phyloP scores from a whole-genome alignment of 208 protist genomes.

The Crithidia thermophila region DNA sequence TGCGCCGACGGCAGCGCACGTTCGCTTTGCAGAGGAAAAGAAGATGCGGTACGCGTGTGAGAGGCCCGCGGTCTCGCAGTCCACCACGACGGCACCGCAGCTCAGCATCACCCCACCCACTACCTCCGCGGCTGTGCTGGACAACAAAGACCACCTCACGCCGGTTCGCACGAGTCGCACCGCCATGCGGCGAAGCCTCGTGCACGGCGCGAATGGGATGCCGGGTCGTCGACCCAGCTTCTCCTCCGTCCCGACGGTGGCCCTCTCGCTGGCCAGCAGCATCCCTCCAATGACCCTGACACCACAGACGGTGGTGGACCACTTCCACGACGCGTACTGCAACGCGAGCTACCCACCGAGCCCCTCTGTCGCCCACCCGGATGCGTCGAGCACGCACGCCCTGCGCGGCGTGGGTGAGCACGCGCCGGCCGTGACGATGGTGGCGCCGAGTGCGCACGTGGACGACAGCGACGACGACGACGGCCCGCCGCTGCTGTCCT shows the following conservation, averaged over 20 bases:
- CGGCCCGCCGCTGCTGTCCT: constrained; percentile 4
- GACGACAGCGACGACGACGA: neutral
- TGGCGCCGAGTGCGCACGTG: neutral
- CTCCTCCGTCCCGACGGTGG: neutral
- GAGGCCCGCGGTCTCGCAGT: too few relatives aligned
- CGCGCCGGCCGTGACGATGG: neutral
- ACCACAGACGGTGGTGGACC: constrained; percentile 14
- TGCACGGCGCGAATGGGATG: neutral
- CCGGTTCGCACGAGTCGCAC: neutral
- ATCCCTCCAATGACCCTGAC: constrained; percentile 7
- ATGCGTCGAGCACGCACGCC: neutral
- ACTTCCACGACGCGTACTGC: constrained; percentile 19
- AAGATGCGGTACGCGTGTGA: too few relatives aligned
- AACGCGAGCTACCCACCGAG: neutral
- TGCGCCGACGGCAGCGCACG: too few relatives aligned
- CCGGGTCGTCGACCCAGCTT: neutral
- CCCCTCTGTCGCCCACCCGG: neutral
- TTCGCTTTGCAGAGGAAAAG: too few relatives aligned
- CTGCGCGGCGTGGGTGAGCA: too few relatives aligned
- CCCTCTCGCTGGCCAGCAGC: constrained; percentile 2
- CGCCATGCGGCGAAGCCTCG: neutral
- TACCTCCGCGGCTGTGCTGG: neutral
- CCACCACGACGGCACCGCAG: too few relatives aligned
- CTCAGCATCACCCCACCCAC: neutral
- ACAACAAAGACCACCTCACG: constrained; percentile 12